phyloP scores from a whole-genome alignment of 805 yeast genomes.

The Ogataea ganodermae region DNA sequence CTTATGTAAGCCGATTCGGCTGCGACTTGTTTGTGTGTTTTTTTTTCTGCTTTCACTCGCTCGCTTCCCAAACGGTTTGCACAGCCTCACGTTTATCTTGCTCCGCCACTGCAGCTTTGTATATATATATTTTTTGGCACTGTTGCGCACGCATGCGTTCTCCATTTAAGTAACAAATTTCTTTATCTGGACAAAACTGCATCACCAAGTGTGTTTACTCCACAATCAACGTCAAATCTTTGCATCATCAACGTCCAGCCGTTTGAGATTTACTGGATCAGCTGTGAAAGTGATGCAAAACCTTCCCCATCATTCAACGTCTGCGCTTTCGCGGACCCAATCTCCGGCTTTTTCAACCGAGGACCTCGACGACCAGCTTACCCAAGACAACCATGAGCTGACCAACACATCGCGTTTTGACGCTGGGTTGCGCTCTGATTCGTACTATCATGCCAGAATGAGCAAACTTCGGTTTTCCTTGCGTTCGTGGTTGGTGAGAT shows the following conservation, averaged over 20 bases:
- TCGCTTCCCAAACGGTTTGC: not conserved
- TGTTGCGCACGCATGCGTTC: not conserved
- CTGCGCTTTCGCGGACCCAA: slow-evolving; percentile 1
- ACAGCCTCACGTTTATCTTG: slow-evolving; percentile 1
- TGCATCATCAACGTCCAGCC: not conserved
- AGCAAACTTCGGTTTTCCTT: slow-evolving; percentile 54
- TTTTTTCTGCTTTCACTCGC: not conserved
- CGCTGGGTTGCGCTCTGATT: slow-evolving; percentile 72
- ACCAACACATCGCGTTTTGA: slow-evolving; percentile 42
- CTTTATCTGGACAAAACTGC: too few relatives aligned
- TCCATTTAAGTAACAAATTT: not conserved
- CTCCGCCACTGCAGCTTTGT: not conserved
- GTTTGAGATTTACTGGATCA: not conserved
- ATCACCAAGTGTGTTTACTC: too few relatives aligned
- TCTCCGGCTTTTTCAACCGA: slow-evolving; percentile 10
- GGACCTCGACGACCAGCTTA: slow-evolving; percentile 11
- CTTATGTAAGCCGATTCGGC: not conserved
- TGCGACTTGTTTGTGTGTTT: too few relatives aligned
- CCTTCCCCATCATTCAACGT: not conserved
- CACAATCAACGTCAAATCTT: not conserved
- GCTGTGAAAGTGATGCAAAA: not conserved
- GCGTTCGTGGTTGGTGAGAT: slow-evolving; percentile 55
- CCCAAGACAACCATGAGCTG: slow-evolving; percentile 16
- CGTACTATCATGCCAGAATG: slow-evolving; percentile 64
- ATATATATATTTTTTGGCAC: not conserved